Evolutionary conservation across 2,329 filamentous ascomycete genomes (phyloP).

Genomic region (Penicillium sp.): DNA sequence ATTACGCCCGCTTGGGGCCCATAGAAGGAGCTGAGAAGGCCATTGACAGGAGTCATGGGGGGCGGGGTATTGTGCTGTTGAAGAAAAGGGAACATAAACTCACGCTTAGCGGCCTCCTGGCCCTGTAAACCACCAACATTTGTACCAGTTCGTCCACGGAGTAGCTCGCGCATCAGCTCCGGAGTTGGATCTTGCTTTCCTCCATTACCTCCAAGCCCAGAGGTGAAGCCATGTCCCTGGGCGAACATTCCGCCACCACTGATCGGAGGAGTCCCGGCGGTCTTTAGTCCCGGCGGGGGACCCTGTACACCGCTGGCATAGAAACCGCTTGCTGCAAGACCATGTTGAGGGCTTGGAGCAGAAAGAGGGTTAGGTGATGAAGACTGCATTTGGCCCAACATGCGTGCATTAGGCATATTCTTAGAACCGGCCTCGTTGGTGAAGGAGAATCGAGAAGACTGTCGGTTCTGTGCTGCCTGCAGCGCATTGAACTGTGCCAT

Average conservation of each 20-base stretch:
- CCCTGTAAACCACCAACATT: constrained; percentile 58
- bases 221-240: constrained; percentile 73
- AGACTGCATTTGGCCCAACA: constrained; percentile 43
- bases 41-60: constrained; percentile 85
- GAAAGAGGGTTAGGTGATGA: constrained; percentile 32
- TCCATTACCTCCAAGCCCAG: constrained; percentile 54
- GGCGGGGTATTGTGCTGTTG: constrained; percentile 77
- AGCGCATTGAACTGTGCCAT: constrained; percentile 46
- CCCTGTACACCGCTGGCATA: constrained; percentile 81
- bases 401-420: constrained; percentile 51
- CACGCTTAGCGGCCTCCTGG: constrained; percentile 90
- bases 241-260: constrained; percentile 74
- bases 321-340: constrained; percentile 55
- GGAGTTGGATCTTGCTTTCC: constrained; percentile 63
- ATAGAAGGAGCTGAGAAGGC: constrained; percentile 85
- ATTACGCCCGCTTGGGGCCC: constrained; percentile 74
- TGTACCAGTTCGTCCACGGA: constrained; percentile 57
- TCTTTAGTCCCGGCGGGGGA: constrained; percentile 89
- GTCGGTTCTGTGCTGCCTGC: constrained; percentile 61
- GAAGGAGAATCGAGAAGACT: constrained; percentile 81
- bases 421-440: constrained; percentile 53
- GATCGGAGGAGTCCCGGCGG: constrained; percentile 83
- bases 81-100: constrained; percentile 92
- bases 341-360: constrained; percentile 32
- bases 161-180: constrained; percentile 72